Percentiles rank a stretch among this genome's conserved stretches.
Evolutionary conservation across 1,139 yeast genomes (phyloP).

Genomic region (Suhomyces coccinellae): DNA sequence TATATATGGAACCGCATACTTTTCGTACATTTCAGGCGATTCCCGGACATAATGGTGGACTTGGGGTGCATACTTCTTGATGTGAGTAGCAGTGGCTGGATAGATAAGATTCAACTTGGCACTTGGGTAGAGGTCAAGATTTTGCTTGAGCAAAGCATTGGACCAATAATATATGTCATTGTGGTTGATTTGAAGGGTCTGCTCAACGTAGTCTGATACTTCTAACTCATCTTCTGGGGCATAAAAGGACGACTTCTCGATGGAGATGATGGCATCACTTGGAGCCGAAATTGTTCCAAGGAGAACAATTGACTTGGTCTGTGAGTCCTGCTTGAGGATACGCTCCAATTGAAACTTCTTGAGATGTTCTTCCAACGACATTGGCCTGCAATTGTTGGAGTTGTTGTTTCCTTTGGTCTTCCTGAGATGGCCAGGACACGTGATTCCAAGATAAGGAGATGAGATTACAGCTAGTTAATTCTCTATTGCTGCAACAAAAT

Average conservation of each 20-base stretch:
- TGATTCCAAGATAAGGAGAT: too few species aligned
- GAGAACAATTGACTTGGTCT: slow-evolving; percentile 60
- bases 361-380: slow-evolving; percentile 23
- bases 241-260: slow-evolving; percentile 70
- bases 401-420: too few species aligned
- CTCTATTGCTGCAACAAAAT: too few species aligned
- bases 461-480: too few species aligned
- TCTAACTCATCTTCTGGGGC: slow-evolving; percentile 18
- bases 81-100: slow-evolving; percentile 89
- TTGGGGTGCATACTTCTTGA: slow-evolving; percentile 68
- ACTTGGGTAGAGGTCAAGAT: slow-evolving; percentile 50
- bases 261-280: slow-evolving; percentile 64
- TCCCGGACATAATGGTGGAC: slow-evolving; percentile 63
- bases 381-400: neutral
- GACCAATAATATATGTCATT: slow-evolving; percentile 92
- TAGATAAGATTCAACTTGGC: slow-evolving; percentile 76
- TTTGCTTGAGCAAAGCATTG: slow-evolving; percentile 50
- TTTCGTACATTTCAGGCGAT: slow-evolving; percentile 72
- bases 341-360: slow-evolving; percentile 40
- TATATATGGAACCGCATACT: slow-evolving; percentile 72
- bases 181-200: slow-evolving; percentile 50
- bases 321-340: slow-evolving; percentile 57
- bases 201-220: slow-evolving; percentile 27
- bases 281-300: slow-evolving; percentile 60
- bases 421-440: too few species aligned